phyloP scores from a whole-genome alignment of 2,329 filamentous ascomycete genomes.

The Neurospora crassa region DNA sequence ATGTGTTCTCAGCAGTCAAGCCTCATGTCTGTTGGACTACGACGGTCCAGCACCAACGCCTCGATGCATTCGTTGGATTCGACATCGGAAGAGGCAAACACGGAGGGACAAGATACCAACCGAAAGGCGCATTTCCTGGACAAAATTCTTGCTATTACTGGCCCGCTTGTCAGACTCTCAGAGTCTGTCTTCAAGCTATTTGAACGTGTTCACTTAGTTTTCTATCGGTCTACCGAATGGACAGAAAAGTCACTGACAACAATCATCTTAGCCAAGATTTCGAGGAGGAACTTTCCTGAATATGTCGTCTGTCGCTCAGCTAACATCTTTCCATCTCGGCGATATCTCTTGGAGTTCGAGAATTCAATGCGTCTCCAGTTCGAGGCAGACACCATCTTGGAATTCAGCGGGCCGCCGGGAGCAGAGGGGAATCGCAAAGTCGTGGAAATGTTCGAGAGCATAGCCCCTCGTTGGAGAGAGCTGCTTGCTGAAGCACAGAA shows the following conservation, averaged over 20 bases:
- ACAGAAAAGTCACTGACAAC: constrained; percentile 93
- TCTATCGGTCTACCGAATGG: constrained; percentile 94
- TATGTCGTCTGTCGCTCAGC: constrained; percentile 86
- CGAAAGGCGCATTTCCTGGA: constrained; percentile 64
- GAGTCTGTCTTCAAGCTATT: constrained; percentile 68
- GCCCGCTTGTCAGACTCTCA: constrained; percentile 76
- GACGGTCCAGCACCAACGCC: constrained; percentile 51
- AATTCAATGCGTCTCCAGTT: constrained; percentile 74
- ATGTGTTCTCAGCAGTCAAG: constrained; percentile 67
- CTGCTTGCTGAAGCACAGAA: constrained; percentile 64
- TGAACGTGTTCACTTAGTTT: constrained; percentile 88
- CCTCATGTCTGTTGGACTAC: constrained; percentile 59
- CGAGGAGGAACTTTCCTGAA: constrained; percentile 74
- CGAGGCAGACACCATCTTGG: constrained; percentile 70
- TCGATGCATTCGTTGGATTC: constrained; percentile 38
- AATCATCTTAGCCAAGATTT: constrained; percentile 87
- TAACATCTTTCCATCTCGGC: constrained; percentile 75
- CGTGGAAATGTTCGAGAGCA: constrained; percentile 59
- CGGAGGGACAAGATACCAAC: constrained; percentile 38
- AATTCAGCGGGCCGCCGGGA: constrained; percentile 63
- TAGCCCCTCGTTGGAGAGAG: constrained; percentile 72
- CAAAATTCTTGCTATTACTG: constrained; percentile 69
- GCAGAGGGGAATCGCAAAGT: constrained; percentile 58
- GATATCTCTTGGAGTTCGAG: constrained; percentile 78
- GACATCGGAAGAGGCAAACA: constrained; percentile 29